Percentiles rank a stretch among this genome's conserved stretches.
These are phyloP conservation scores for Saccharomycopsis capsularis DNA, from an alignment of 805 yeast species.

Conservation along the genomic window DNA sequence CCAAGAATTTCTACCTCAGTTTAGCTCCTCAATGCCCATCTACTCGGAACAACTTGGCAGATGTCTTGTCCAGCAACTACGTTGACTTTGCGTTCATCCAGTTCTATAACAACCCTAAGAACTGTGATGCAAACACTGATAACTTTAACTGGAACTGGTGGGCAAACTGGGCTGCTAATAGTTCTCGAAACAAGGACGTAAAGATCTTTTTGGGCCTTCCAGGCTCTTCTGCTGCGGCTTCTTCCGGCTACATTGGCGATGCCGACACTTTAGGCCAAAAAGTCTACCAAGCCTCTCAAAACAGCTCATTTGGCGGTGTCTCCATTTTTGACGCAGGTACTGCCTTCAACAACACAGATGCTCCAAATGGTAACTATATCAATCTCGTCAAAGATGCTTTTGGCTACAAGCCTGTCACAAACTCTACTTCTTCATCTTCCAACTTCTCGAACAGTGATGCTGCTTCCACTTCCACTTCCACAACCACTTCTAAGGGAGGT, in stretches of 20 bases:
- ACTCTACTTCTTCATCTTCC: not conserved
- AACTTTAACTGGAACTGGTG: constrained; percentile 48
- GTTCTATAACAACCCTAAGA: constrained; percentile 60
- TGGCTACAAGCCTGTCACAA: constrained; percentile 5
- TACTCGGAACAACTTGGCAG: constrained; percentile 46
- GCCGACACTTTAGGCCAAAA: constrained; percentile 27
- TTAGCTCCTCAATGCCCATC: constrained; percentile 67
- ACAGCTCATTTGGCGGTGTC: constrained; percentile 21
- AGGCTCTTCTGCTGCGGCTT: constrained; percentile 52
- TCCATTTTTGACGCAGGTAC: constrained; percentile 20
- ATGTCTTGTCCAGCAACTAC: constrained; percentile 37
- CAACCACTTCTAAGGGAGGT: not conserved
- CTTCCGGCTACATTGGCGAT: constrained; percentile 51
- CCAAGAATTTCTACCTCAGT: constrained; percentile 45
- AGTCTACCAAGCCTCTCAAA: constrained; percentile 12
- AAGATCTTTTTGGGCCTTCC: constrained; percentile 74
- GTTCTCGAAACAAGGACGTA: constrained; percentile 61
- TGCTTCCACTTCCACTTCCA: not conserved
- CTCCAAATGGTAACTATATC: constrained; percentile 11
- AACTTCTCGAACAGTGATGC: not conserved
- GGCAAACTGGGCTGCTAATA: constrained; percentile 42
- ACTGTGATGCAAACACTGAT: constrained; percentile 49
- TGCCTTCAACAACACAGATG: constrained; percentile 19
- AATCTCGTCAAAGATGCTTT: constrained; percentile 16
- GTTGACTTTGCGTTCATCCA: constrained; percentile 59